Base-by-base conservation (phyloP, 495 filamentous ascomycete genomes). In the Xylaria curta region DNA sequence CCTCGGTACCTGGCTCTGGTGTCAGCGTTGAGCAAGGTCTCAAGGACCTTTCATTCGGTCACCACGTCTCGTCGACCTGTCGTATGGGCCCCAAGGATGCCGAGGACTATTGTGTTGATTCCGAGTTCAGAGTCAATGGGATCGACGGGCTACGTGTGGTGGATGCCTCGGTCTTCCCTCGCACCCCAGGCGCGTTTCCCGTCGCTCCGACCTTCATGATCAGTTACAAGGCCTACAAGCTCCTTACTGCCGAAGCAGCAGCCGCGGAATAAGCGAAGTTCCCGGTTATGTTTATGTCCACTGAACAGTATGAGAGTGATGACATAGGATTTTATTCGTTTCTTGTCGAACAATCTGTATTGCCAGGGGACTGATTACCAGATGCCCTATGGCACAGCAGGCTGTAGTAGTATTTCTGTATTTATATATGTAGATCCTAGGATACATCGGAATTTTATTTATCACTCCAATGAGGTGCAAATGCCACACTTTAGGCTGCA, bases 191-290 rank as follows among this genome's bases (percentile, higher is more conserved):
- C 13, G 87, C 87, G 12, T 88, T 90, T 66, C 87, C 88, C 0
- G 85, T 88, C 73, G 85, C 88, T 79, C 84, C 87, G n/a, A 89
- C 86, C 0, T 90, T 88, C 72, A 87, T 87, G 47, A 83, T 91
- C 72, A 86, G 85, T 4, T 85, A 91, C 77, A 86, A 87, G 69
- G 89, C 86, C 26, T 54, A 54, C 4, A 12, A 54, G 12, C 21
- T 54, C 12, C 21, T 54, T 28, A 1, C 12, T 28, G 51, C 51
- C 21, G 51, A 54, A 54, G 24, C 51, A 3, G 24, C 24, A 0
- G 12, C 24, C 24, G 21, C 24, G 12, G 5, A 54, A 28, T 54
- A 54, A 21, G 21, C 13, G 51, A 19, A 15, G 21, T 24, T 2
- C 24, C 13, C 0, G 10, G 24, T 5, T 8, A 38, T 38, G 0